Evolutionary conservation across 2,329 filamentous ascomycete species (phyloP), one percentile per base, ranked within the genome.

Genomic region (Pseudocercospora fijiensis): DNA sequence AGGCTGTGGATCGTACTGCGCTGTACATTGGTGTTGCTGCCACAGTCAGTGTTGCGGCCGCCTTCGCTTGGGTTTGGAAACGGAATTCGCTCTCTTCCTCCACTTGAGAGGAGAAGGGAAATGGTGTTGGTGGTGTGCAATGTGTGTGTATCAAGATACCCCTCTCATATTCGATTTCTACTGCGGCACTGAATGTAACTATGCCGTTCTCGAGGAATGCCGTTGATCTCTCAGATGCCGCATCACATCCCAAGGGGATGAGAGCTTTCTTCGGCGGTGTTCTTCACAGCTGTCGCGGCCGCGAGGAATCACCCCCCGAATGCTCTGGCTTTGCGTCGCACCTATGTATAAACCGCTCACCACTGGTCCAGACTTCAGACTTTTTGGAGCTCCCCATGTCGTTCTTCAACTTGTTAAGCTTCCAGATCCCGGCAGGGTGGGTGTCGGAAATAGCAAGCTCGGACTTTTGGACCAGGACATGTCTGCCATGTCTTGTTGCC

Each of bases 11-110:
- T 77, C 86, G 91, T 71, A 92, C 92, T 66, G 89, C 90, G 66
- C 81, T 96, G 73, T 96, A 96, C 72, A 86, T 98, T 72, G 92
- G 91, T 1, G 80, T 96, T 3, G 91, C 90, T 0, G 93, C 91
- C 6, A 82, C 84, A 7, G 81, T 85, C 45, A 86, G 84, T 69
- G 85, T 84, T 11, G 83, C 81, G 11, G 84, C 83, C 5, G 86
- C 85, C 9, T 82, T 84, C 8, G 80, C 84, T 8, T 83, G 86
- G 72, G 84, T 88, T 45, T 88, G 86, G 86, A 84, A 82, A 73
- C 79, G 78, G 68, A 79, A 69, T 51, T 57, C 71, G 63, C 41
- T 76, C n/a, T 67, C 66, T 20, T 57, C 27, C 8, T 41, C 52
- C 3, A 47, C n/a, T 22, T 47, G 18, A 57, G 20, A 33, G 61